Conservation (phyloP, 192 early-diverging fungal species). For the Dissophora ornata region DNA sequence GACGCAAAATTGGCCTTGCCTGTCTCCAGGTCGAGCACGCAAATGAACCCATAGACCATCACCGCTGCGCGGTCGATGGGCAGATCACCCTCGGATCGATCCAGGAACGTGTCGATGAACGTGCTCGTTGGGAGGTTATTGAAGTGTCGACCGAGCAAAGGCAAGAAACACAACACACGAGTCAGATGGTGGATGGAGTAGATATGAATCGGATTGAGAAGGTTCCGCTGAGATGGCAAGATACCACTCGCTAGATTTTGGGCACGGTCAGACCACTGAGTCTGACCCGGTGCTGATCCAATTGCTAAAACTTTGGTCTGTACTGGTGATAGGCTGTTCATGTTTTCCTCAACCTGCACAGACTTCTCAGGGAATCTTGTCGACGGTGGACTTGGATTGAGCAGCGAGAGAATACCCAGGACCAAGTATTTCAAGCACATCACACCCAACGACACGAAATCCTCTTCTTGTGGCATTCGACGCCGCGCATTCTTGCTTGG, state of each 20-base stretch:
- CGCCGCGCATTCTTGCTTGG: conserved; percentile 1
- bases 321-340: too few relatives aligned
- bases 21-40: conserved; percentile 47
- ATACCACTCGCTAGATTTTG: conserved; percentile 16
- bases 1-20: conserved; percentile 39
- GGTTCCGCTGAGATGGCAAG: conserved; percentile 5
- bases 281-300: too few relatives aligned
- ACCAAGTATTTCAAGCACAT: conserved; percentile 42
- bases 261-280: too few relatives aligned
- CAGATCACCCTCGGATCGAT: conserved; percentile 40
- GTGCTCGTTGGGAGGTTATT: conserved; percentile 33
- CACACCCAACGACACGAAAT: conserved; percentile 27
- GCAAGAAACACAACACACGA: conserved; percentile 36
- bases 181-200: conserved; percentile 21
- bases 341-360: too few relatives aligned
- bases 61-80: conserved; percentile 47
- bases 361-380: too few relatives aligned
- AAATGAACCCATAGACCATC: conserved; percentile 54
- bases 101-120: conserved; percentile 44
- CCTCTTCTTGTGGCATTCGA: not conserved
- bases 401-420: conserved; percentile 19
- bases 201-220: not conserved
- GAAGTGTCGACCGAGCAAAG: conserved; percentile 46
- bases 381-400: too few relatives aligned
- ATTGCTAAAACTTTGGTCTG: too few relatives aligned